Evolutionary conservation across 2,329 filamentous ascomycete genomes (phyloP), one percentile per base, ranked within the genome.

Genomic region (Meredithiella fracta): DNA sequence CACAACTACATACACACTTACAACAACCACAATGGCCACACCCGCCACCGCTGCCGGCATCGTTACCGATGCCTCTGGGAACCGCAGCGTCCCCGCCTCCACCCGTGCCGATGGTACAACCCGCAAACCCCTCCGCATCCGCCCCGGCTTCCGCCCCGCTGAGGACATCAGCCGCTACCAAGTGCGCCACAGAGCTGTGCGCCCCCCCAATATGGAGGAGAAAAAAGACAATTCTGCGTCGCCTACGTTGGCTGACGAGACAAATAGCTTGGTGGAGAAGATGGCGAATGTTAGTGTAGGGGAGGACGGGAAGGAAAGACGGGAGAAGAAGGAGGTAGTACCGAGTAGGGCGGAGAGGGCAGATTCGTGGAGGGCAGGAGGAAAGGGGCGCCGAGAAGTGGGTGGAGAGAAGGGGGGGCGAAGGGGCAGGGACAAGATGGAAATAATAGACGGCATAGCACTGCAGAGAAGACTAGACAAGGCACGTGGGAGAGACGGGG

Each of bases 91-190:
- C 58, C 92, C 92, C 25, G 79, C 90, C 47, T 97, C 91, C 0
- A 73, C 80, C 47, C 85, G 94, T 55, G 72, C 92, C 23, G 92
- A 98, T 66, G 92, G 92, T 58, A 88, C 85, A 53, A 86, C 86
- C n/a, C 82, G 92, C 57, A 94, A 86, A 65, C 91, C 95, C 64
- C 97, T 97, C 66, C 87, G 87, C 65, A 88, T 98, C 59, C 82
- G 88, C 29, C 91, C 92, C 0, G 94, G 92, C 55, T 98, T 96
- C 70, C 82, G 83, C 34, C 94, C 92, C 1, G 88, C 90, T 0
- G 92, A 98, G 70, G 92, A 98, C 69, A 84, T 97, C 60, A 89
- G 96, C 66, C 75, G 95, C 49, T 98, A 98, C 77, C 94, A 89
- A 72, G 96, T 94, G 69, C 83, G 86, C 57, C 89, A 83, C 1